These are phyloP conservation scores for Tripterygium wilfordii DNA, from an alignment of 177 flowering plant genomes.

Conservation along the genomic window DNA sequence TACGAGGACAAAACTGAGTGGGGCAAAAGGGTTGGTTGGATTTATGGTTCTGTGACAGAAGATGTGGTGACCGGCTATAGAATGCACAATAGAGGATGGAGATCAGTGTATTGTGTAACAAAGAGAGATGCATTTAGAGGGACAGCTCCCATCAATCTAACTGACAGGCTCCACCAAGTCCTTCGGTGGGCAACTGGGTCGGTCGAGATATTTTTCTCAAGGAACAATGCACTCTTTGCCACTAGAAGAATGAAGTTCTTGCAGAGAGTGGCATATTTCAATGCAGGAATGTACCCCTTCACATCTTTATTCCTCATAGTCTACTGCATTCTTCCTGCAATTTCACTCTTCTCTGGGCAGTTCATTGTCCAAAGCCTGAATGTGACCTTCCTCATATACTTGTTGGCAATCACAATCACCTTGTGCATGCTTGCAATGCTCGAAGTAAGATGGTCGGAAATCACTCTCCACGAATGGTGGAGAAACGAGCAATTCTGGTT, in stretches of 20 bases:
- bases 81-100: conserved; percentile 95
- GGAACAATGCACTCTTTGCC: conserved; percentile 89
- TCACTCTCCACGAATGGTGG: conserved; percentile 94
- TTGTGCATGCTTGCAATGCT: conserved; percentile 68
- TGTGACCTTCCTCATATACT: conserved; percentile 53
- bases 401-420: conserved; percentile 64
- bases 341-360: conserved; percentile 78
- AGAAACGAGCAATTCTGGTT: conserved; percentile 92
- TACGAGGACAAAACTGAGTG: conserved; percentile 90
- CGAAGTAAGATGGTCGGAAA: conserved; percentile 83
- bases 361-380: conserved; percentile 78
- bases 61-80: conserved; percentile 94
- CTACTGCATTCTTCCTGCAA: conserved; percentile 80
- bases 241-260: conserved; percentile 73
- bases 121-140: too few relatives aligned
- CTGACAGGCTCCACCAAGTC: too few relatives aligned
- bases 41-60: conserved; percentile 89
- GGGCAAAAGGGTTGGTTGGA: conserved; percentile 95
- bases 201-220: conserved; percentile 86
- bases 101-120: too few relatives aligned
- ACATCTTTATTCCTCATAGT: conserved; percentile 70
- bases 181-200: conserved; percentile 99
- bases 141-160: too few relatives aligned
- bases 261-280: conserved; percentile 86
- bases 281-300: conserved; percentile 89